These are phyloP conservation scores for Fusarium sp. DNA, from an alignment of 2,329 filamentous ascomycete genomes.

Conservation along the genomic window DNA sequence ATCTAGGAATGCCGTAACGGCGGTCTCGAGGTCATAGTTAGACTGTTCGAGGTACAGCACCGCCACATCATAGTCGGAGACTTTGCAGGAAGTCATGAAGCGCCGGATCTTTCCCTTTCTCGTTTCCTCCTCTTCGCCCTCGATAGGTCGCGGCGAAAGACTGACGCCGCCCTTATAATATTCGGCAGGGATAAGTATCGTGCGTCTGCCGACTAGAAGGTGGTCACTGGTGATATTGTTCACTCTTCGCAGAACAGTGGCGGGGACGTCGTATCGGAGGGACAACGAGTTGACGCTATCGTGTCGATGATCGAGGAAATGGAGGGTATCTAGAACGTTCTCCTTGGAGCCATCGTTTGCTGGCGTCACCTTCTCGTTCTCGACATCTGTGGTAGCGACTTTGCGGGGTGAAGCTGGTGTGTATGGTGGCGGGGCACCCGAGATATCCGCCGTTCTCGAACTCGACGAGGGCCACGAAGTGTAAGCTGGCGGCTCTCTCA, in stretches of 20 bases:
- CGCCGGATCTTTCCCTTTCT: conserved; percentile 77
- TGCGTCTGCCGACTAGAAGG: conserved; percentile 75
- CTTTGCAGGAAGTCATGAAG: conserved; percentile 85
- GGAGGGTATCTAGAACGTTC: conserved; percentile 73
- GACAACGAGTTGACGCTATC: conserved; percentile 78
- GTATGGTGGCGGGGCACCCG: conserved; percentile 56
- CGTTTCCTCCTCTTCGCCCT: conserved; percentile 79
- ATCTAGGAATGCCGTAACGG: conserved; percentile 72
- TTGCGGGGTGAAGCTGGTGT: conserved; percentile 36
- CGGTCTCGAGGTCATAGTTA: conserved; percentile 73
- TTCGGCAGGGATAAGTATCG: conserved; percentile 77
- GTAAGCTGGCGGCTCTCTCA: conserved; percentile 78
- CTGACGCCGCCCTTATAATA: conserved; percentile 76
- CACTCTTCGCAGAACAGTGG: conserved; percentile 68
- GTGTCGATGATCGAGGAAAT: conserved; percentile 77
- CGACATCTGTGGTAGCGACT: neutral
- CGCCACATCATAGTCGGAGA: conserved; percentile 81
- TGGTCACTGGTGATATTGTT: conserved; percentile 81
- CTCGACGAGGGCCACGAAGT: conserved; percentile 50
- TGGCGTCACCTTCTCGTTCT: conserved; percentile 43
- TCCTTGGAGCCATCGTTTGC: conserved; percentile 48
- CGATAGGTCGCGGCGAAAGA: conserved; percentile 77
- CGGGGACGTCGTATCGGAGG: conserved; percentile 77
- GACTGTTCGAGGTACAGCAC: conserved; percentile 79
- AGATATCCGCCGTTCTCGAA: conserved; percentile 36